Evolutionary conservation across 345 rosid species (phyloP).

Genomic region (Bruguiera sexangula): DNA sequence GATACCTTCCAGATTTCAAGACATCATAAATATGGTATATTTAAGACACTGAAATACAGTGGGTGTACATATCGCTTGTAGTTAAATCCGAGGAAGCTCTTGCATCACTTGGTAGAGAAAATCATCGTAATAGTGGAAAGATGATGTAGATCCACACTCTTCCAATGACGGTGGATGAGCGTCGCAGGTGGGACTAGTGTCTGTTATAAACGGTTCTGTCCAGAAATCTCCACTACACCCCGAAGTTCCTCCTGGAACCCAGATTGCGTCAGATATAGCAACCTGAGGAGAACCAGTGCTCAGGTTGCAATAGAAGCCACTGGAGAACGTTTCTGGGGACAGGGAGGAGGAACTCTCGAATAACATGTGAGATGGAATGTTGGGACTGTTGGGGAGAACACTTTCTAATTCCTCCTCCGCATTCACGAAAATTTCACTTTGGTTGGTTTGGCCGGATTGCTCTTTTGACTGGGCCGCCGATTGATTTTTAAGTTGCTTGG

Average conservation of each 20-base stretch:
- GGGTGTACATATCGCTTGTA: too few relatives aligned
- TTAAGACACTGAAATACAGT: too few relatives aligned
- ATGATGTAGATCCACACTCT: background rate
- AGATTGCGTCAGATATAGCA: background rate
- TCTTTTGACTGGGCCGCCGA: background rate
- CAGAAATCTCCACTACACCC: constrained; percentile 17
- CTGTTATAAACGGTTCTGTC: constrained; percentile 15
- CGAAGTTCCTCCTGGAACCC: background rate
- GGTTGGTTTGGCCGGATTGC: background rate
- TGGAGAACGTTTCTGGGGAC: constrained; percentile 16
- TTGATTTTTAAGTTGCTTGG: background rate
- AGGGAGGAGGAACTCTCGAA: constrained; percentile 19
- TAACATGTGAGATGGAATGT: background rate
- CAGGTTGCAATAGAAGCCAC: background rate
- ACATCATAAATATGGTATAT: too few relatives aligned
- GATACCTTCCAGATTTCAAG: too few relatives aligned
- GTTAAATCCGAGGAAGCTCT: background rate
- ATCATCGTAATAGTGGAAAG: constrained; percentile 1
- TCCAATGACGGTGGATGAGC: background rate
- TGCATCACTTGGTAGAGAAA: background rate
- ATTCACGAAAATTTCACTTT: background rate
- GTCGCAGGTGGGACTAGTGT: background rate
- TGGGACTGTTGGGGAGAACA: background rate
- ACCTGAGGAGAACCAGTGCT: background rate
- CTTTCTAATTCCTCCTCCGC: background rate